Conservation (phyloP, 352 stramenopile species). For the Pythium aristosporum region DNA sequence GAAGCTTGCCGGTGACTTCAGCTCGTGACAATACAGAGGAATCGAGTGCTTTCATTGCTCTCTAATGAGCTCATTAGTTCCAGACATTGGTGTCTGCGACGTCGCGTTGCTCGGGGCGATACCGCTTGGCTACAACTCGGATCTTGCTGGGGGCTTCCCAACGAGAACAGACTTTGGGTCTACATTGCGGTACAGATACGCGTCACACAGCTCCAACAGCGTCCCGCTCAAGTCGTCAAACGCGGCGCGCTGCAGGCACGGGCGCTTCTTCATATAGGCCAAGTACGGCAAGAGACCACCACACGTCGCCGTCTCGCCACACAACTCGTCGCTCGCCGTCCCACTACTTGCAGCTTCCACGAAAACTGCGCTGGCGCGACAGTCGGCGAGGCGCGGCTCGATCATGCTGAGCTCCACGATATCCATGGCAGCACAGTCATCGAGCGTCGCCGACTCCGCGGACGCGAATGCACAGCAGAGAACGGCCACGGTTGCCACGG, state of each 20-base stretch:
- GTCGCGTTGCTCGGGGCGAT: no score
- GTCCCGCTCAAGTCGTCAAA: slow-evolving; percentile 6
- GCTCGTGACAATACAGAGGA: no score
- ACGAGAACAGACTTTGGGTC: slow-evolving; percentile 25
- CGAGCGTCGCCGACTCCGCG: background rate
- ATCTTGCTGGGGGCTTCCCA: slow-evolving; percentile 3
- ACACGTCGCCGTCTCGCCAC: slow-evolving; percentile 3
- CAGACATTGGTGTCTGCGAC: no score
- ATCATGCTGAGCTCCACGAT: slow-evolving; percentile 15
- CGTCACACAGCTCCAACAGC: slow-evolving; percentile 12
- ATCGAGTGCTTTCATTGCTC: no score
- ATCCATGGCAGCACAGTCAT: slow-evolving; percentile 13
- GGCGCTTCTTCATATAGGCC: slow-evolving; percentile 13
- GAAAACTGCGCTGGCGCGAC: slow-evolving; percentile 6
- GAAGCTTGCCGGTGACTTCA: no score
- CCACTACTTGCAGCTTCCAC: background rate
- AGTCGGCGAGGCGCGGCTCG: slow-evolving; percentile 3
- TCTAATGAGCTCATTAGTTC: no score
- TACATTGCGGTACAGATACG: slow-evolving; percentile 11
- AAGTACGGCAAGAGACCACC: slow-evolving; percentile 14
- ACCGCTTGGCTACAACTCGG: slow-evolving; percentile 1
- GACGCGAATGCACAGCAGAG: background rate
- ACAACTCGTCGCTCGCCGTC: background rate
- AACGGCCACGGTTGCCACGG: background rate
- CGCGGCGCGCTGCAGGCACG: slow-evolving; percentile 3